Evolutionary conservation across 192 early-diverging fungal genomes (phyloP).

Genomic region (Coemansia sp.): DNA sequence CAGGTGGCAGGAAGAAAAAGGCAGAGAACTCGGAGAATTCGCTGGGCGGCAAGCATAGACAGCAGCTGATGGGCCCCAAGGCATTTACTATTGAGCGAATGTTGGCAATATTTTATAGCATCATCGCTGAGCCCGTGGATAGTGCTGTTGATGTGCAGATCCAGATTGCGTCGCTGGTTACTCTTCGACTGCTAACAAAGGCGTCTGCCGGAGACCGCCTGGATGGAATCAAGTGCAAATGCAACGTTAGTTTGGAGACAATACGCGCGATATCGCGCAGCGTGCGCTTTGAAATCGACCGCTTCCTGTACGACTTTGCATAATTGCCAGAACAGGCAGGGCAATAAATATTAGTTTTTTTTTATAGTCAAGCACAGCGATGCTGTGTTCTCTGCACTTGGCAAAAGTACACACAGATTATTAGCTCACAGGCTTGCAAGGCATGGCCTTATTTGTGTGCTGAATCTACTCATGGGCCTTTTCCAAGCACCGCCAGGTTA

Average conservation of each 20-base stretch:
- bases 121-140: conserved; percentile 68
- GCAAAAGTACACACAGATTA: too few species aligned
- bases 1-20: conserved; percentile 28
- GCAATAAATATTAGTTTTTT: too few species aligned
- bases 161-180: conserved; percentile 81
- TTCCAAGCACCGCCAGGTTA: too few species aligned
- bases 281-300: conserved; percentile 82
- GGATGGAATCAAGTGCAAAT: conserved; percentile 83
- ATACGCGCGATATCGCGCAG: conserved; percentile 67
- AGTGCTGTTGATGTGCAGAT: conserved; percentile 63
- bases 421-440: too few species aligned
- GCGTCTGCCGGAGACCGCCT: conserved; percentile 67
- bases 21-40: conserved; percentile 43
- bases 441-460: too few species aligned
- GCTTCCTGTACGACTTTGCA: conserved; percentile 70
- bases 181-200: conserved; percentile 71
- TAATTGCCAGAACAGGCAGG: too few species aligned
- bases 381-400: too few species aligned
- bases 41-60: conserved; percentile 57
- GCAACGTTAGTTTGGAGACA: conserved; percentile 81
- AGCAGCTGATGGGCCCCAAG: conserved; percentile 88
- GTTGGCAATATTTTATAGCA: conserved; percentile 95
- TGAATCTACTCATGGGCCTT: too few species aligned
- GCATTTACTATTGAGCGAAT: conserved; percentile 93
- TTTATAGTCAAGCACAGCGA: too few species aligned